Conservation (phyloP, 306 rosid genomes). For the Inga laurina region DNA sequence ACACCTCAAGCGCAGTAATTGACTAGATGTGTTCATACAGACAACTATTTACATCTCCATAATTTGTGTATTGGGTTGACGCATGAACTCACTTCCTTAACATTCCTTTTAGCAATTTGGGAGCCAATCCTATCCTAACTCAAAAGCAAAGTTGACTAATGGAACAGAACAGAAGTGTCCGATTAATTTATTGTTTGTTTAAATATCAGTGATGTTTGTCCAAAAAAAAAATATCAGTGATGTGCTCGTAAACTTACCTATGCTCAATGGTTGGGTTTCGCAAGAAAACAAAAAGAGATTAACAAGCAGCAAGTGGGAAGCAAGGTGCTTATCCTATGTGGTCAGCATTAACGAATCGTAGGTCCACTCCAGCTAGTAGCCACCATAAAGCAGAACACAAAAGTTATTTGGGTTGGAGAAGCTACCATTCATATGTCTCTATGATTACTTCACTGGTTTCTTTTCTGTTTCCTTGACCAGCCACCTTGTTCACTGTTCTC, state of each 20-base stretch:
- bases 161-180: background rate
- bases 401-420: constrained; percentile 28
- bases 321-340: constrained; percentile 19
- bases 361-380: constrained; percentile 54
- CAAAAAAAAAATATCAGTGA: constrained; percentile 3
- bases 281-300: constrained; percentile 8
- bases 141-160: background rate
- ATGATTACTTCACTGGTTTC: constrained; percentile 7
- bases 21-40: background rate
- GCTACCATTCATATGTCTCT: constrained; percentile 34
- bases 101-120: background rate
- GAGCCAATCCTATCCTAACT: background rate
- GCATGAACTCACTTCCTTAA: background rate
- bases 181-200: background rate
- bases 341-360: constrained; percentile 40
- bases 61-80: background rate
- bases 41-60: background rate
- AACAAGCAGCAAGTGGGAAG: background rate
- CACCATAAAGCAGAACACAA: constrained; percentile 31
- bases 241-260: background rate
- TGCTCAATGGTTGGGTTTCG: background rate
- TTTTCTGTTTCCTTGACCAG: constrained; percentile 20
- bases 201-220: constrained; percentile 1
- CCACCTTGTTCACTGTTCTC: background rate
- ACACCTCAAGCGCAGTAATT: constrained; percentile 23